Base-by-base conservation (phyloP, 2,329 filamentous ascomycete genomes). In the Botrytis deweyae region DNA sequence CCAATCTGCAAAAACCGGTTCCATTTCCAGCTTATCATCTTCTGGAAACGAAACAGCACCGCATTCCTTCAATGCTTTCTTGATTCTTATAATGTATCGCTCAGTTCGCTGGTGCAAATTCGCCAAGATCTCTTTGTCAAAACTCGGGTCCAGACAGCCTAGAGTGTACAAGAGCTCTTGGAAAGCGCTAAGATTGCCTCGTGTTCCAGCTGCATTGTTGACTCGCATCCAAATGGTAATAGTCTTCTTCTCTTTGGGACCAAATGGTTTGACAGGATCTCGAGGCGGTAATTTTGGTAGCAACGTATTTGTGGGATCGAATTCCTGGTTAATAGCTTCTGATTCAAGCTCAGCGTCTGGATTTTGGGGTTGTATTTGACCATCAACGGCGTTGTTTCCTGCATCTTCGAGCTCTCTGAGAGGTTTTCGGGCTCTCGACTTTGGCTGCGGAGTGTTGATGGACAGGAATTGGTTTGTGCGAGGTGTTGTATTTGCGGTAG, bases 71-170 rank as follows among this genome's bases (percentile, higher is more conserved):
- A 70, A 33, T 14, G 29, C 42, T 49, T 46, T 62, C 55, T 70
- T 70, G 14, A 44, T 64, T 22, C 55, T 46, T 4, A 20, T 5
- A 59, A 69, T 58, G 49, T 8, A 33, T n/a, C 36, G 49, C 18
- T 69, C 38, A 0, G 42, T 8, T 1, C 46, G 36, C 14, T 33
- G 38, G 3, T 33, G 1, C 16, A 69, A 59, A 9, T 33, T 69
- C 7, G 14, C 22, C 36, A 58, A 25, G n/a, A n/a, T 42, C 18
- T 59, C n/a, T 10, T 29, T 22, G 52, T 69, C 49, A 12, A 69
- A 69, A 69, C 66, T 69, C 14, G 66, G 66, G 18, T 69, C 16
- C 8, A 58, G 38, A 7, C 66, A 69, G 3, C 66, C 66, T 58
- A 69, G 36, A 25, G n/a, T 33, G 18, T 22, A 33, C 18, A 58